These are phyloP conservation scores for Eudorina sp. DNA, from an alignment of 139 green algal species.

Conservation along the genomic window DNA sequence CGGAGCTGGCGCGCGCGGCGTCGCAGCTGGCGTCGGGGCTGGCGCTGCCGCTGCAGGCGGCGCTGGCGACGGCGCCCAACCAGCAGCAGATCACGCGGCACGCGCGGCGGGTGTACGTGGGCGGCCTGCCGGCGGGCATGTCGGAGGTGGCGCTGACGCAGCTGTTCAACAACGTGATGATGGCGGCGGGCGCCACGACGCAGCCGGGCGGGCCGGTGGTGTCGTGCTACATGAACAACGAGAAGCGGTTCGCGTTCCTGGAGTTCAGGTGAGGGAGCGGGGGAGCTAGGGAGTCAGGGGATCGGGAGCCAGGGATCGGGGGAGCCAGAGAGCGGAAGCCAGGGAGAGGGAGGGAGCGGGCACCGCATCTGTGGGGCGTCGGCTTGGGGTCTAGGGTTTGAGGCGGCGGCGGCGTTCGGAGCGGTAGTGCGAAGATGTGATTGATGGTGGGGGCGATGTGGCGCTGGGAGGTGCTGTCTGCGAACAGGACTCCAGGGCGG, in stretches of 20 bases:
- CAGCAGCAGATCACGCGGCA: conserved; percentile 89
- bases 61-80: conserved; percentile 13
- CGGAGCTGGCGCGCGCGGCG: conserved; percentile 34
- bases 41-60: not conserved
- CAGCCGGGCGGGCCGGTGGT: conserved; percentile 52
- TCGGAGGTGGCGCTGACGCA: conserved; percentile 44
- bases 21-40: not conserved
- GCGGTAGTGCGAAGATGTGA: too few species aligned
- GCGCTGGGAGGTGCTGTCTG: too few species aligned
- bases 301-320: too few species aligned
- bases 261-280: conserved; percentile 79
- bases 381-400: too few species aligned
- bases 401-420: too few species aligned
- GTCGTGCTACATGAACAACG: conserved; percentile 90
- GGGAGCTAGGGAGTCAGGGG: not conserved
- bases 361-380: too few species aligned
- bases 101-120: conserved; percentile 93
- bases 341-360: too few species aligned
- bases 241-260: conserved; percentile 95
- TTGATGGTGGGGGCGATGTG: too few species aligned
- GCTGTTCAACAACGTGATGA: conserved; percentile 54
- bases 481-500: too few species aligned
- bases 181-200: conserved; percentile 24
- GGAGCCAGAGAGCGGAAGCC: too few species aligned
- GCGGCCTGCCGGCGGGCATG: conserved; percentile 80